These are phyloP conservation scores for Mycena indigotica DNA, from an alignment of 768 basidiomycete genomes.

Conservation along the genomic window DNA sequence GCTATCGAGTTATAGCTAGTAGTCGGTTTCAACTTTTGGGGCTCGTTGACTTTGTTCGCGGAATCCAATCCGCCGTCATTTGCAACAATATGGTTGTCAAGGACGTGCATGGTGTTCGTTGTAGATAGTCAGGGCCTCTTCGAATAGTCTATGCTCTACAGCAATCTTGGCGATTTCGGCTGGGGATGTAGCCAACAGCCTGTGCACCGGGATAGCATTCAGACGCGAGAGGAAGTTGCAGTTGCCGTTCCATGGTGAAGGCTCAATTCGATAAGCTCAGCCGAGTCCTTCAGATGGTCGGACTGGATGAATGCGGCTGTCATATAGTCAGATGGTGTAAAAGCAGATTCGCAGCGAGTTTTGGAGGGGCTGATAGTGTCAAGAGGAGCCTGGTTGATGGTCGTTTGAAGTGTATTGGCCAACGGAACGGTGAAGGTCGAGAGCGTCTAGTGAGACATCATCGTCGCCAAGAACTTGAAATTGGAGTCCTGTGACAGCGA, in stretches of 20 bases:
- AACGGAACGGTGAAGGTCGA: too few relatives aligned
- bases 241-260: conserved; percentile 97
- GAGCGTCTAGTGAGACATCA: too few relatives aligned
- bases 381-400: too few relatives aligned
- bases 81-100: conserved; percentile 97
- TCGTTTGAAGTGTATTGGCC: too few relatives aligned
- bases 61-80: conserved; percentile 96
- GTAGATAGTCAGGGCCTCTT: conserved; percentile 96
- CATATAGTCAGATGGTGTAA: conserved; percentile 98
- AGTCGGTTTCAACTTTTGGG: conserved; percentile 96
- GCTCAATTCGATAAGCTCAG: conserved; percentile 96
- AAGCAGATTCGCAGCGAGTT: too few relatives aligned
- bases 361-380: too few relatives aligned
- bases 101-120: conserved; percentile 98
- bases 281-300: conserved; percentile 93
- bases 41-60: conserved; percentile 93
- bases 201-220: conserved; percentile 96
- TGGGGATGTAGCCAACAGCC: conserved; percentile 97
- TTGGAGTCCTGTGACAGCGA: too few relatives aligned
- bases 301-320: conserved; percentile 98
- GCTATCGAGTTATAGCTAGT: conserved; percentile 97
- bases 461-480: too few relatives aligned
- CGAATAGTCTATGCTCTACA: conserved; percentile 91
- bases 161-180: conserved; percentile 97
- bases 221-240: conserved; percentile 88